These are phyloP conservation scores for Fusarium tupiense DNA, from an alignment of 2,329 filamentous ascomycete species.

Conservation along the genomic window DNA sequence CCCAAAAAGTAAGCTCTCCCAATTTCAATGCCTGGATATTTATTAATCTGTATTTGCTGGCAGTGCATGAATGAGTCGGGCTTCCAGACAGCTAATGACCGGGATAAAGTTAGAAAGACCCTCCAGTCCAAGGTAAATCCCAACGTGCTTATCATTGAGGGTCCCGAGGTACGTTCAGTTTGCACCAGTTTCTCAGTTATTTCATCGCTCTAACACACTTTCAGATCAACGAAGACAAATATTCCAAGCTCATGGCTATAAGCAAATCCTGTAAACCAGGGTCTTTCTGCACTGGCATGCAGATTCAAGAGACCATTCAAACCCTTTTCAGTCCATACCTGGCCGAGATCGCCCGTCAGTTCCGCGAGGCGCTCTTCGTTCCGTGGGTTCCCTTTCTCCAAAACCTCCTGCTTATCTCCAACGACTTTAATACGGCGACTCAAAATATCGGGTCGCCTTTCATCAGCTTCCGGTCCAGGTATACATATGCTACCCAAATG, in stretches of 20 bases:
- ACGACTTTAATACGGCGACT: not conserved
- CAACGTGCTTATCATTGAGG: not conserved
- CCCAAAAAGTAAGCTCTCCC: not conserved
- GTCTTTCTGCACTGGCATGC: not conserved
- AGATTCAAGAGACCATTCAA: not conserved
- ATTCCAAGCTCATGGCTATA: not conserved
- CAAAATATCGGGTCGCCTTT: not conserved
- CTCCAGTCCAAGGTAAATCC: not conserved
- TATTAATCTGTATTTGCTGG: fast-evolving
- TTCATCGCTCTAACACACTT: not conserved
- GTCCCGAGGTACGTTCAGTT: not conserved
- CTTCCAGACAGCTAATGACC: not conserved
- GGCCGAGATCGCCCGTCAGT: not conserved
- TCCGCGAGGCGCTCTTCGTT: not conserved
- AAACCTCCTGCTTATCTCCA: not conserved
- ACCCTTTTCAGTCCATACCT: not conserved
- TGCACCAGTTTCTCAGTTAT: not conserved
- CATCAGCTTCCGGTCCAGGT: not conserved
- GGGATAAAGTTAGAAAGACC: not conserved
- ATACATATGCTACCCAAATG: not conserved
- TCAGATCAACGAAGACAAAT: not conserved
- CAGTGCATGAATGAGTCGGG: not conserved
- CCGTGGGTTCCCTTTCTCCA: not conserved
- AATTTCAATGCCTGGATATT: not conserved
- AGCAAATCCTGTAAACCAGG: not conserved